Base-by-base conservation (phyloP, 2,329 filamentous ascomycete genomes). In the Colletotrichum higginsianum region DNA sequence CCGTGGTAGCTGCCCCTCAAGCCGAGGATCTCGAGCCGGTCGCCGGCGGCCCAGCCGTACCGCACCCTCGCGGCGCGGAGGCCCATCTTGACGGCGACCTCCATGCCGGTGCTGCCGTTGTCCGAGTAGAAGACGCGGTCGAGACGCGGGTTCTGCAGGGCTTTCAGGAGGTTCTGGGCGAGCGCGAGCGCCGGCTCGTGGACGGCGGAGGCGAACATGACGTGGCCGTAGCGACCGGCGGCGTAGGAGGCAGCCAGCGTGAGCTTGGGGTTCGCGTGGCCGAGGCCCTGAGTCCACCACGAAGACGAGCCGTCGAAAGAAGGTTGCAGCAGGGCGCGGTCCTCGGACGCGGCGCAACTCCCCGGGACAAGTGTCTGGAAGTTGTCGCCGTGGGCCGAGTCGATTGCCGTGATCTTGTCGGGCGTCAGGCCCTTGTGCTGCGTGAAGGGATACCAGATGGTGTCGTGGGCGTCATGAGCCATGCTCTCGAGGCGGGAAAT, bases 211-310 rank as follows among this genome's bases (percentile, higher is more conserved):
- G 93, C 93, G 77, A 97, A 96, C 92, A 97, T 96, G 75, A 96
- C 93, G 80, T 97, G 94, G 0, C 94, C 94, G 77, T 96, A 97
- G 38, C 94, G 88, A 9, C 94, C 94, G 1, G 94, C 93, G 0
- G 94, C 94, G 77, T 96, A 92, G 0, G 94, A 93, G 2, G 94
- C 93, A 0, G 93, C 90, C 2, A 96, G 87, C 0, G 93, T 89
- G 1, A 97, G 84, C 0, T 86, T 83, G 0, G 93, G 89, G 75
- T 94, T 95, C 7, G 91, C 92, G 75, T 97, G 94, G 1, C 94
- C 94, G 0, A 97, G 86, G 2, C 94, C 94, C 80, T 97, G 94
- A 0, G 94, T 97, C 94, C 94, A 97, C 94, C 94, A 97, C 0
- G 93, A 96, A 1, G 94, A 94, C 0, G 94, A 96, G 2, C 92